Base-by-base conservation (phyloP, 805 yeast species). In the Jamesozyma piceae region DNA sequence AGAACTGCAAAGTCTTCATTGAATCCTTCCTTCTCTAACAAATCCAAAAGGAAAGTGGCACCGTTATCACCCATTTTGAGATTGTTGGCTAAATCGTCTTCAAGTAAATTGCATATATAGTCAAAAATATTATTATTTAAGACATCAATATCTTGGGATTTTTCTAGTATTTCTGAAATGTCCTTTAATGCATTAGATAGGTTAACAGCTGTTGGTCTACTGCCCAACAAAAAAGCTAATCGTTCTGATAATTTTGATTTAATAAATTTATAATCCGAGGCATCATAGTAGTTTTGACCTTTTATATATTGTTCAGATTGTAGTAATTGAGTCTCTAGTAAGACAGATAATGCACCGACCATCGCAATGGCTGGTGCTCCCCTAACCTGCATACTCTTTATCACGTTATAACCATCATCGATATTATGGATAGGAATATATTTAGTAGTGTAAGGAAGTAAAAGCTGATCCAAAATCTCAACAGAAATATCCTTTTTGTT, bases 311-410 rank as follows among this genome's bases (percentile, higher is more conserved):
- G 47, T 2, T 58, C 60, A 26, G 45, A 50, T 29, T 47, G 58
- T 39, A 67, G 38, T 54, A 57, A 53, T 43, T 63, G 64, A 3
- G 77, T 63, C 50, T 90, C 96, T n/a, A 83, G 78, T 2, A 85
- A 80, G 3, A 90, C 74, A 2, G 95, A 76, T 46, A 89, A 72
- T 1, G 88, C 79, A 4, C 95, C 97, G 2, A 90, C 97, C 44
- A 90, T 85, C 48, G 97, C 97, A 58, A 90, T 90, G 1, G 97
- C 97, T 0, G 98, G 98, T 0, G 98, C 98, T 31, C 98, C 98
- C 60, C 98, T 73, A 4, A 94, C 97, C 54, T 85, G 88, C 98
- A 90, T 90, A 44, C 71, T 71, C 57, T 78, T 80, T 61, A 90
- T 90, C n/a, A 84, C 95, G 17, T 72, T 71, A 63, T 67, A 86